Percentiles rank a stretch among this genome's conserved stretches.
Evolutionary conservation across 2,329 filamentous ascomycete species (phyloP).

Genomic region (Claviceps spartinae): DNA sequence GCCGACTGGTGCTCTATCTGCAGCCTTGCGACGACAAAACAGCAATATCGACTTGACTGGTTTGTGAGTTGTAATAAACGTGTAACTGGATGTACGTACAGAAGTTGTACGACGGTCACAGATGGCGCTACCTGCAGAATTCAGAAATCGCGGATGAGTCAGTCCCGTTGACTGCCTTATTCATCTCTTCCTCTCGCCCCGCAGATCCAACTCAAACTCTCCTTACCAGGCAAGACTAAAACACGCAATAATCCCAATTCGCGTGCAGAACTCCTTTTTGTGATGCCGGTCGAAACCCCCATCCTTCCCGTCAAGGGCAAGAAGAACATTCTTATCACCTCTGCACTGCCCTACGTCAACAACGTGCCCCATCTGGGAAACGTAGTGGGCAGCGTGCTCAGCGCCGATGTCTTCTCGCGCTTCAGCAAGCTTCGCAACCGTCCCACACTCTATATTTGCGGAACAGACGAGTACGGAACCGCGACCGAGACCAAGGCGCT

Average conservation of each 20-base stretch:
- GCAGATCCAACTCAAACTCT: background rate
- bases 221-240: background rate
- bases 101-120: too few relatives aligned
- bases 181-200: background rate
- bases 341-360: constrained; percentile 71
- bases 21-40: too few relatives aligned
- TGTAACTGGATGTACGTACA: too few relatives aligned
- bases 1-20: too few relatives aligned
- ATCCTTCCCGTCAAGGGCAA: constrained; percentile 59
- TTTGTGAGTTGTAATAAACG: too few relatives aligned
- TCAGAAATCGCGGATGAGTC: too few relatives aligned
- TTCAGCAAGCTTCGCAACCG: constrained; percentile 70
- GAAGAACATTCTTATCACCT: constrained; percentile 81
- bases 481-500: constrained; percentile 93
- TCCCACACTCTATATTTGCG: constrained; percentile 75
- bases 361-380: constrained; percentile 77
- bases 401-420: constrained; percentile 73
- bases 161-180: too few relatives aligned
- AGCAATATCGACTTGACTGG: too few relatives aligned
- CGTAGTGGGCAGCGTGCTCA: constrained; percentile 75
- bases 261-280: background rate
- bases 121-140: too few relatives aligned
- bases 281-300: constrained; percentile 14
- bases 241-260: background rate
- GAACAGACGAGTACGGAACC: constrained; percentile 81